Conservation (phyloP, 306 rosid genomes). For the Potentilla sterilis region DNA sequence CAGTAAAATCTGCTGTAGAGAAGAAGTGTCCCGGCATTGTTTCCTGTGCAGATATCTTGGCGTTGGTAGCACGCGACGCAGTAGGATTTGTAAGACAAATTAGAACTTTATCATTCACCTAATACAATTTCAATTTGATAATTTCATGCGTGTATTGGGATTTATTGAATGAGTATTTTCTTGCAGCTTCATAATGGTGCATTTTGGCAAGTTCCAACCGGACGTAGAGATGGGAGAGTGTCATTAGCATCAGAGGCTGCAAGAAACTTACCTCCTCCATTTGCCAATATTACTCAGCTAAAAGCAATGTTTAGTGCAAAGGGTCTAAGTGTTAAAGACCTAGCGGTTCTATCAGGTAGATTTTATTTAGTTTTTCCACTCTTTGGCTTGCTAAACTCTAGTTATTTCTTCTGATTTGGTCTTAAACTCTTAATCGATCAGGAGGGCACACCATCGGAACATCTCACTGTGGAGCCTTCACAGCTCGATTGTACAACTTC, state of each 20-base stretch:
- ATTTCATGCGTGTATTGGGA: too few species aligned
- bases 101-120: not conserved
- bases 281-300: constrained; percentile 26
- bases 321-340: constrained; percentile 34
- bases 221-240: constrained; percentile 39
- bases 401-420: not conserved
- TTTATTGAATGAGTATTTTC: not conserved
- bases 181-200: constrained; percentile 29
- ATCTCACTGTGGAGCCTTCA: constrained; percentile 28
- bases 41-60: constrained; percentile 40
- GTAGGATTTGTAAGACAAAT: constrained; percentile 13
- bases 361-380: not conserved
- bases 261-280: constrained; percentile 22
- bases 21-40: constrained; percentile 42
- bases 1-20: constrained; percentile 35
- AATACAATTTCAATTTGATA: not conserved
- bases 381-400: not conserved
- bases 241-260: constrained; percentile 26
- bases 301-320: constrained; percentile 20
- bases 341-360: constrained; percentile 37
- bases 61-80: constrained; percentile 36
- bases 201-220: constrained; percentile 38
- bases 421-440: not conserved
- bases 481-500: constrained; percentile 36
- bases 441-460: constrained; percentile 40